Conservation (phyloP, 2,329 filamentous ascomycete species). For the Coccinonectria pachysandricola region DNA sequence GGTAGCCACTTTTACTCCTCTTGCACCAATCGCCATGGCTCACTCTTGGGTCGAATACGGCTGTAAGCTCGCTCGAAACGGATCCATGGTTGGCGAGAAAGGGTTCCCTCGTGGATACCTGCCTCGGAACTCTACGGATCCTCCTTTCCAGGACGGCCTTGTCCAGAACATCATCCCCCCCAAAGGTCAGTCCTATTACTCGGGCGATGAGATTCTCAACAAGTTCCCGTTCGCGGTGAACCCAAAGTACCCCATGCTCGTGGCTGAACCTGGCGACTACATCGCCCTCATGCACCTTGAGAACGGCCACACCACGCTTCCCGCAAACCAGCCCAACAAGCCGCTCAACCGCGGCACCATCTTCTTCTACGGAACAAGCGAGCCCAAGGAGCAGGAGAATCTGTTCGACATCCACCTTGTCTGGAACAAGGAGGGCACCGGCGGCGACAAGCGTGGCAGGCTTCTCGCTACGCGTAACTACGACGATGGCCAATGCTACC, state of each 20-base stretch:
- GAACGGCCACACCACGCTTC: constrained; percentile 64
- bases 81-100: constrained; percentile 56
- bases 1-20: constrained; percentile 20
- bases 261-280: constrained; percentile 48
- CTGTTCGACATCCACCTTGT: constrained; percentile 56
- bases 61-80: constrained; percentile 59
- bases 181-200: constrained; percentile 52
- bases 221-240: constrained; percentile 27
- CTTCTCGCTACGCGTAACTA: constrained; percentile 71
- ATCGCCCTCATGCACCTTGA: constrained; percentile 61
- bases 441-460: constrained; percentile 66
- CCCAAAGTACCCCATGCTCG: constrained; percentile 50
- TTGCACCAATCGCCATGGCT: constrained; percentile 28
- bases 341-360: constrained; percentile 59
- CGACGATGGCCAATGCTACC: constrained; percentile 86
- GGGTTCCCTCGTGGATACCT: constrained; percentile 70
- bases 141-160: constrained; percentile 46
- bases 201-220: constrained; percentile 43
- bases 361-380: constrained; percentile 61
- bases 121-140: constrained; percentile 37
- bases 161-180: constrained; percentile 55
- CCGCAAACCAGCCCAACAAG: constrained; percentile 45
- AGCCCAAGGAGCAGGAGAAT: constrained; percentile 41
- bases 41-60: constrained; percentile 82
- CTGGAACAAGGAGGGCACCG: constrained; percentile 73